phyloP scores from a whole-genome alignment of 2,329 filamentous ascomycete species.

The Uncinocarpus reesii region DNA sequence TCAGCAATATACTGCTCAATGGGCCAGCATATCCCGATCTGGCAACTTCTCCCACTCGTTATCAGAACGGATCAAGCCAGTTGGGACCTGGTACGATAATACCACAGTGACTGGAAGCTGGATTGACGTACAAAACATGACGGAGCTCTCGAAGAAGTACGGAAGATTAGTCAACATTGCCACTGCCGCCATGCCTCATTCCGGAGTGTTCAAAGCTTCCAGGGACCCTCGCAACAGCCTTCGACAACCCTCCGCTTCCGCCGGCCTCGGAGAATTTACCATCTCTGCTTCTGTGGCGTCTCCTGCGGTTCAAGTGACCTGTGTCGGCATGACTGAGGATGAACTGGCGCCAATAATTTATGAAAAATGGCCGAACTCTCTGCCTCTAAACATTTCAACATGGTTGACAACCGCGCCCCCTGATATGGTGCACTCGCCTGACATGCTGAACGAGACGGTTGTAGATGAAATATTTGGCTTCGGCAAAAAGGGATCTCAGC shows the following conservation, averaged over 20 bases:
- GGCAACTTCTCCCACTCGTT: constrained; percentile 39
- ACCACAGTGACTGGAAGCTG: constrained; percentile 60
- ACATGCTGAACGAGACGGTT: constrained; percentile 46
- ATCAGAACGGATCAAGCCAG: constrained; percentile 47
- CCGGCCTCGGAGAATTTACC: constrained; percentile 58
- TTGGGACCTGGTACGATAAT: constrained; percentile 58
- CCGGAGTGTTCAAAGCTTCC: constrained; percentile 56
- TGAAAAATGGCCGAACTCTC: constrained; percentile 43
- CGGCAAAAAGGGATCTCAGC: constrained; percentile 44
- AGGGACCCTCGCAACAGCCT: constrained; percentile 53
- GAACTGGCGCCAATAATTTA: constrained; percentile 59
- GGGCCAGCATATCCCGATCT: constrained; percentile 41
- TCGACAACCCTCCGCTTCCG: constrained; percentile 55
- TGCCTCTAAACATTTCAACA: constrained; percentile 22
- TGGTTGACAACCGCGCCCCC: constrained; percentile 23
- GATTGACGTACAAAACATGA: constrained; percentile 52
- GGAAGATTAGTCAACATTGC: constrained; percentile 61
- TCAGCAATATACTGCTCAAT: constrained; percentile 48
- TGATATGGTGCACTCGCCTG: constrained; percentile 31
- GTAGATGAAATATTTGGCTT: constrained; percentile 64
- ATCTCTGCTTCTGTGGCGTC: constrained; percentile 60
- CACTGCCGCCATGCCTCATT: constrained; percentile 66
- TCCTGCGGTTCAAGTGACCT: constrained; percentile 62
- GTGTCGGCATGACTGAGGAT: constrained; percentile 51
- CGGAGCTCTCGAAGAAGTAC: constrained; percentile 40